A percentile compares a stretch with the other conserved stretches of the same genome.
These are phyloP conservation scores for Nemophila menziesii DNA, from an alignment of 257 asterid species.

Conservation along the genomic window DNA sequence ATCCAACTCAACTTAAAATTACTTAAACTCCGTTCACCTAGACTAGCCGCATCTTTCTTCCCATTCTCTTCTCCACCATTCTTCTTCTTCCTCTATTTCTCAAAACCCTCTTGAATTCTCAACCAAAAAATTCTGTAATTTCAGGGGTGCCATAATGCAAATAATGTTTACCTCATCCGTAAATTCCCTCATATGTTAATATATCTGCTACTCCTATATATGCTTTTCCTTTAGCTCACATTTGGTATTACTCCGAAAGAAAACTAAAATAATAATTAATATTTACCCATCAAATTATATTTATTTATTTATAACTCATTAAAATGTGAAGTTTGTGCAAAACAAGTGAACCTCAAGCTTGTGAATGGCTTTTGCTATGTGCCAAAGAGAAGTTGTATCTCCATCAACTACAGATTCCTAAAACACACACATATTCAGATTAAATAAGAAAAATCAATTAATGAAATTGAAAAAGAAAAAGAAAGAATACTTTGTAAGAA, in stretches of 20 bases:
- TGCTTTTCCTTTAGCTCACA: constrained; percentile 89
- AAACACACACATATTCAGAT: too few relatives aligned
- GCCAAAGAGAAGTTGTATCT: constrained; percentile 85
- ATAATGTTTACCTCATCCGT: too few relatives aligned
- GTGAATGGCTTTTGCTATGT: constrained; percentile 89
- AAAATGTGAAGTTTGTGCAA: background rate
- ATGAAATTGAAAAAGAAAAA: background rate
- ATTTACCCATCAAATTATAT: constrained; percentile 8
- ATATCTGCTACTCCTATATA: constrained; percentile 83
- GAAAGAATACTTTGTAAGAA: constrained; percentile 60
- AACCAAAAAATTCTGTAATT: too few relatives aligned
- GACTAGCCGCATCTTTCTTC: too few relatives aligned
- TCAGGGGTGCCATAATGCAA: too few relatives aligned
- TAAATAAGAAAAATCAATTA: background rate
- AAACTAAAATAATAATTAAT: constrained; percentile 40
- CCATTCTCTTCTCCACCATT: too few relatives aligned
- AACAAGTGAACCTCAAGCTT: constrained; percentile 61
- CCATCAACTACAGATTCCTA: constrained; percentile 84
- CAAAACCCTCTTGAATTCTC: too few relatives aligned
- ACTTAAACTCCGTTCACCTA: too few relatives aligned
- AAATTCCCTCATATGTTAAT: too few relatives aligned
- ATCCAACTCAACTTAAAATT: too few relatives aligned
- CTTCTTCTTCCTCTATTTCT: too few relatives aligned
- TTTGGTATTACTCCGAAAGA: constrained; percentile 87
- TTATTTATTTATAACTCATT: too few relatives aligned